Evolutionary conservation across 495 filamentous ascomycete genomes (phyloP).

Genomic region (Annulohypoxylon nitens): DNA sequence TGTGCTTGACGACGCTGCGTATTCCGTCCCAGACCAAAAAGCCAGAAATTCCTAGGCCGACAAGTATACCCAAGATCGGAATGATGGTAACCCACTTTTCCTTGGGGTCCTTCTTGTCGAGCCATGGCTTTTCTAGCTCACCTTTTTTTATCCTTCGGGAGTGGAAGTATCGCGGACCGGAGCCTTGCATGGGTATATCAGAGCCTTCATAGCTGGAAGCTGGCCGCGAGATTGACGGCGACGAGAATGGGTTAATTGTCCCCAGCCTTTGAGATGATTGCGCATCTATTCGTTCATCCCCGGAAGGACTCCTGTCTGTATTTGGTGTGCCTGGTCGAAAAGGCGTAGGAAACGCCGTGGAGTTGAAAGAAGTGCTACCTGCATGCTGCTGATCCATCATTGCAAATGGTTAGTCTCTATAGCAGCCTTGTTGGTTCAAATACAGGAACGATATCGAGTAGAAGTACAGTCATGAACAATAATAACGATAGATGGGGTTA

Average conservation of each 20-base stretch:
- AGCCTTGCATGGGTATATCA: constrained; percentile 55
- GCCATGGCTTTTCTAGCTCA: constrained; percentile 78
- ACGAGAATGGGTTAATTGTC: constrained; percentile 67
- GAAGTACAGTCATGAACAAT: neutral
- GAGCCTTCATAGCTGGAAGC: constrained; percentile 65
- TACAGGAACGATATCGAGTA: neutral
- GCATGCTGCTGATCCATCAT: constrained; percentile 46
- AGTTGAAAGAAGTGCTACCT: constrained; percentile 40
- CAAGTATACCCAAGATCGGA: constrained; percentile 73
- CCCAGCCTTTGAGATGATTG: constrained; percentile 50
- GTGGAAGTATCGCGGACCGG: constrained; percentile 74
- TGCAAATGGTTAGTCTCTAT: neutral
- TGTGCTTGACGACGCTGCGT: constrained; percentile 74
- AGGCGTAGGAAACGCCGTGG: constrained; percentile 54
- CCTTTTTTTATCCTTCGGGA: constrained; percentile 78
- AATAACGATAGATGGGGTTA: neutral
- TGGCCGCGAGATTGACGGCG: constrained; percentile 68
- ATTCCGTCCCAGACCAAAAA: constrained; percentile 80
- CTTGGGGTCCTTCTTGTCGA: constrained; percentile 74
- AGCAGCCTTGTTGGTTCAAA: neutral
- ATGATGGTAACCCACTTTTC: constrained; percentile 90
- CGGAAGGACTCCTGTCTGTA: constrained; percentile 55
- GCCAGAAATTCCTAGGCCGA: constrained; percentile 75
- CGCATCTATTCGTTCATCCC: constrained; percentile 53
- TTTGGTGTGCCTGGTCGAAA: constrained; percentile 56